Base-by-base conservation (phyloP, 1,284 basidiomycete genomes). In the Microbotryomycetes sp. region DNA sequence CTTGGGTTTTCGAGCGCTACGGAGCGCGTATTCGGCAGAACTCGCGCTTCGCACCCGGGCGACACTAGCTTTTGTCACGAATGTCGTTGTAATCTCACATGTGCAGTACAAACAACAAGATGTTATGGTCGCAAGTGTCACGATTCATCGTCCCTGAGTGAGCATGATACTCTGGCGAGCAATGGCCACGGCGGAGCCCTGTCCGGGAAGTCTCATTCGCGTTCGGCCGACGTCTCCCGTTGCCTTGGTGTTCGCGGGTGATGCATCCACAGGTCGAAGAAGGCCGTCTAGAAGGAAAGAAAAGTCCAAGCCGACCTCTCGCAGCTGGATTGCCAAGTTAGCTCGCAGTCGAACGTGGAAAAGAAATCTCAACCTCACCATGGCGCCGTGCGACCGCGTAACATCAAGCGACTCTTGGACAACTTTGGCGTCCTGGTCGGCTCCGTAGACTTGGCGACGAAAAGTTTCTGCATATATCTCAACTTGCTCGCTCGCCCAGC, bases 231-330 rank as follows among this genome's bases (percentile, higher is more conserved):
- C 35, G 35, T 9, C 35, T 41, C 11, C 11, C 35, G 18, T 41
- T 18, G 35, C 9, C 35, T 41, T 41, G 9, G 35, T 18, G 35
- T 48, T n/a, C 3, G 24, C 29, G 16, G 49, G 16, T 5, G 26
- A 15, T 6, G 54, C 45, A 18, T 47, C 21, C 21, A 56, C 54
- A 11, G 66, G 64, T 6, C 64, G 59, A 4, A 92, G 80, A 3
- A 91, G 79, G 26, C 83, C 81, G 52, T 88, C 83, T 26, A 96
- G 79, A 18, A 93, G 79, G 77, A 87, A 91, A 27, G 86, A 86
- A 73, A 96, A 96, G 76, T 96, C 91, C 28, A 96, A 83, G 0
- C 91, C 91, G 71, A 86, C 91, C 71, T 96, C 92, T 77, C 91
- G 86, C 2, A 92, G 13, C 11, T 5, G 11, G 18, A 41, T 6